A percentile compares a stretch with the other conserved stretches of the same genome.
Conservation (phyloP, 208 protist genomes). For the Trypanosoma caninum region DNA sequence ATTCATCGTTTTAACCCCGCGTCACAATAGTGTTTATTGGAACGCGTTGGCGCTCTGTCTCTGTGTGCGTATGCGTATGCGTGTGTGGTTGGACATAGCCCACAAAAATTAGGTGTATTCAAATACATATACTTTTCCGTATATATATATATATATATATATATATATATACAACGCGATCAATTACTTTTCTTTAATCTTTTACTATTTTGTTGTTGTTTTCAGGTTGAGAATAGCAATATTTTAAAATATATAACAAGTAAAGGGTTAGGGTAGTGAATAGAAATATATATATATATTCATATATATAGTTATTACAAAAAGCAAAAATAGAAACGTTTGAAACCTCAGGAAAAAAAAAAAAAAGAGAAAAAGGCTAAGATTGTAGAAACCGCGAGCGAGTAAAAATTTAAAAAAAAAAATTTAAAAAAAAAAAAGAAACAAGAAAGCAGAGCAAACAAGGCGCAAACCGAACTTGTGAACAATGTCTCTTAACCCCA, state of each 20-base stretch:
- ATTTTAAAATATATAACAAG: not conserved
- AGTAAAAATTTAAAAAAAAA: not conserved
- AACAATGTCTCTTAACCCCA: constrained; percentile 21
- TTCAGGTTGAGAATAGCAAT: not conserved
- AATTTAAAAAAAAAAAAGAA: not conserved
- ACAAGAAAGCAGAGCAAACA: not conserved
- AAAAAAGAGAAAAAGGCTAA: not conserved
- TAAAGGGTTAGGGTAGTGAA: not conserved
- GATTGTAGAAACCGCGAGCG: not conserved
- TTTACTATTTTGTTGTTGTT: not conserved
- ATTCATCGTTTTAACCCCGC: too few relatives aligned
- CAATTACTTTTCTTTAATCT: not conserved
- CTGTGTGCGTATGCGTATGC: not conserved
- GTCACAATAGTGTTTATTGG: too few relatives aligned
- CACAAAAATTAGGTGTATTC: not conserved
- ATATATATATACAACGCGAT: not conserved
- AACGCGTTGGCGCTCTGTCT: not conserved
- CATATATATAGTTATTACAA: not conserved
- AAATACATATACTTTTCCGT: not conserved
- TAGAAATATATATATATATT: constrained; percentile 6
- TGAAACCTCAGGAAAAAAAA: too few relatives aligned
- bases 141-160: not conserved
- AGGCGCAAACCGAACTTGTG: not conserved
- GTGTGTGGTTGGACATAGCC: too few relatives aligned
- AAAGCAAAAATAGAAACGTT: not conserved